These are phyloP conservation scores for Fusarium sulawesiense DNA, from an alignment of 2,329 filamentous ascomycete genomes.

Conservation along the genomic window DNA sequence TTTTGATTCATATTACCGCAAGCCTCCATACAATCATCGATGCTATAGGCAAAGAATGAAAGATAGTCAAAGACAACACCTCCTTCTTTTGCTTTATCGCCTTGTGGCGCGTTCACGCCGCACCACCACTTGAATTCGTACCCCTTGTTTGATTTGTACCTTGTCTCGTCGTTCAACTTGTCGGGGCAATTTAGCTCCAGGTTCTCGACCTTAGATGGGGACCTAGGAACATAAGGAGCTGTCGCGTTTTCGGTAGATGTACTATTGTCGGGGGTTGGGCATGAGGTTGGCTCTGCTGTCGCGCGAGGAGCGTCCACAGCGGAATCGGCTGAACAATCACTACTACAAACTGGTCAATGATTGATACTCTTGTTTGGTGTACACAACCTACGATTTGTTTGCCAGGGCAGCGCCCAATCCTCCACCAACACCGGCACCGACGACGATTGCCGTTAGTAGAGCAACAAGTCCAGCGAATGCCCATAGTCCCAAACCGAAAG, in stretches of 20 bases:
- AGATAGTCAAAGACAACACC: constrained; percentile 15
- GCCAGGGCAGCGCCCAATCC: constrained; percentile 32
- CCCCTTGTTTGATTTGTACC: constrained; percentile 28
- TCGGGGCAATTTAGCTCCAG: constrained; percentile 23
- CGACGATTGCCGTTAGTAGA: constrained; percentile 28
- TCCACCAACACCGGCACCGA: constrained; percentile 33
- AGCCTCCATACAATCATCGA: constrained; percentile 30
- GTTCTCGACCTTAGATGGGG: not conserved
- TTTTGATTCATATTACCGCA: constrained; percentile 26
- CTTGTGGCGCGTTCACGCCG: constrained; percentile 23
- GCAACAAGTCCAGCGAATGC: constrained; percentile 31
- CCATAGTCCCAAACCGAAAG: constrained; percentile 35
- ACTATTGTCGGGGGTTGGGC: constrained; percentile 16
- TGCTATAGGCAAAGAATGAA: constrained; percentile 9
- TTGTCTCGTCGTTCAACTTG: constrained; percentile 8
- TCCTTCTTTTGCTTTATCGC: constrained; percentile 6
- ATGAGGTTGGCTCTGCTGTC: constrained; percentile 17
- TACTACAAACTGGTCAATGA: not conserved
- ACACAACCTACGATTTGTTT: constrained; percentile 20
- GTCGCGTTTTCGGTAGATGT: constrained; percentile 19
- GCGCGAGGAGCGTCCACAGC: constrained; percentile 8
- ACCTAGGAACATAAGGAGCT: constrained; percentile 23
- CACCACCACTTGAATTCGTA: constrained; percentile 38
- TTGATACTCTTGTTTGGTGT: rapidly evolving
- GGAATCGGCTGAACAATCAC: constrained; percentile 6